These are phyloP conservation scores for Irpex sp. DNA, from an alignment of 1,284 basidiomycete species.

Conservation along the genomic window DNA sequence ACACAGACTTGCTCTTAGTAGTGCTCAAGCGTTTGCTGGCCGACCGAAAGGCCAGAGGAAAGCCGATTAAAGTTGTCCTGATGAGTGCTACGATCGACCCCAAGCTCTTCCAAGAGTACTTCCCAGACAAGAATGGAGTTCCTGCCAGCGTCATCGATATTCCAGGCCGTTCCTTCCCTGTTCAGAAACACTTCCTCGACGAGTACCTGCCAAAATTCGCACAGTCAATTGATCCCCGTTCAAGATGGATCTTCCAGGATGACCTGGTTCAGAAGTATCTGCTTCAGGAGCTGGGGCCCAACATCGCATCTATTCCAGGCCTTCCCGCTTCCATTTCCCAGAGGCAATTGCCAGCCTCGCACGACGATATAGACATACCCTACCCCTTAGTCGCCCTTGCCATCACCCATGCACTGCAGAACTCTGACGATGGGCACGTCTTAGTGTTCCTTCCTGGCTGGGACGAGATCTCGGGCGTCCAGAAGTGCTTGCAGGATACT, in stretches of 20 bases:
- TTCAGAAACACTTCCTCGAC: slow-evolving; percentile 79
- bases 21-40: slow-evolving; percentile 85
- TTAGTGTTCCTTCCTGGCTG: slow-evolving; percentile 90
- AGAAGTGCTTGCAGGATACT: slow-evolving; percentile 59
- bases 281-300: slow-evolving; percentile 60
- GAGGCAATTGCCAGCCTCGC: slow-evolving; percentile 5
- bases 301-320: slow-evolving; percentile 6
- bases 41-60: slow-evolving; percentile 70
- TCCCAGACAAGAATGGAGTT: slow-evolving; percentile 58
- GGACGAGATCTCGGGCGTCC: slow-evolving; percentile 89
- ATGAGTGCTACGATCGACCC: slow-evolving; percentile 98
- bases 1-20: slow-evolving; percentile 90
- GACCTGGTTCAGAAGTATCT: slow-evolving; percentile 80
- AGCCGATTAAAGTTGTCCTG: slow-evolving; percentile 85
- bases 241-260: slow-evolving; percentile 71
- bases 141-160: slow-evolving; percentile 80
- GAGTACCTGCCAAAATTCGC: slow-evolving; percentile 65
- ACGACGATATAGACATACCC: slow-evolving; percentile 80
- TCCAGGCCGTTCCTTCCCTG: slow-evolving; percentile 92
- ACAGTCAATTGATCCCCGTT: slow-evolving; percentile 25
- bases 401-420: slow-evolving; percentile 75
- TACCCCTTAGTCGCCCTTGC: slow-evolving; percentile 81
- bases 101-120: slow-evolving; percentile 86
- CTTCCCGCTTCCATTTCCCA: neutral
- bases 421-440: slow-evolving; percentile 83